Conservation (phyloP, 768 basidiomycete species). For the Austroboletus festivus region DNA sequence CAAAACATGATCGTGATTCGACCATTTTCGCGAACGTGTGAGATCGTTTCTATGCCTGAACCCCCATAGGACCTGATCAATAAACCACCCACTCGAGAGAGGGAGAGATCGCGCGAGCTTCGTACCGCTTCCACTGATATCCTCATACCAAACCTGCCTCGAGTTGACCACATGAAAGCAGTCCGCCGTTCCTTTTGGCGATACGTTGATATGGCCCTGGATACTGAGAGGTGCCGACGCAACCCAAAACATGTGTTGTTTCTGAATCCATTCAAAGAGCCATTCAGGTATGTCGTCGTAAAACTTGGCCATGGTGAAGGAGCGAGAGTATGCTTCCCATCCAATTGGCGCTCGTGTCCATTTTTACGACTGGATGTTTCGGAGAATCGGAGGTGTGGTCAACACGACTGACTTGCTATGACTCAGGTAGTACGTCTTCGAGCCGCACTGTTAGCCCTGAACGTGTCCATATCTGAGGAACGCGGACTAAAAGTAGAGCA, state of each 20-base stretch:
- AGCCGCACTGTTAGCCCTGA: too few relatives aligned
- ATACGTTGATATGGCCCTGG: conserved; percentile 62
- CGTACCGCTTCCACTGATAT: conserved; percentile 61
- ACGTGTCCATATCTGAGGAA: too few relatives aligned
- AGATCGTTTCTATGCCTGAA: conserved; percentile 53
- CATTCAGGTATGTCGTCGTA: conserved; percentile 55
- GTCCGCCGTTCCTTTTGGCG: conserved; percentile 63
- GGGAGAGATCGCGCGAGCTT: too few relatives aligned
- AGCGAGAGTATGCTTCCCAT: not conserved
- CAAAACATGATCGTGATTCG: conserved; percentile 59
- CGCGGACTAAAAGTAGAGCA: too few relatives aligned
- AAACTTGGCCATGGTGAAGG: conserved; percentile 49
- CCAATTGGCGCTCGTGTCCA: too few relatives aligned
- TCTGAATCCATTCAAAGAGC: conserved; percentile 54
- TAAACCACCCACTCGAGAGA: too few relatives aligned
- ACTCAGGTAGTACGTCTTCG: too few relatives aligned
- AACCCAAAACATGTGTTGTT: conserved; percentile 72
- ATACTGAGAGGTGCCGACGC: conserved; percentile 59
- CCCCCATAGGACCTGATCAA: too few relatives aligned
- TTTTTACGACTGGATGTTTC: not conserved
- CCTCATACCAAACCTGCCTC: conserved; percentile 66
- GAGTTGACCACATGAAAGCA: conserved; percentile 57
- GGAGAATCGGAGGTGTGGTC: not conserved
- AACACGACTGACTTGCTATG: too few relatives aligned
- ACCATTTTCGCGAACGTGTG: conserved; percentile 62